Conservation (phyloP, 768 basidiomycete genomes). For the Boletellus ananiceps region DNA sequence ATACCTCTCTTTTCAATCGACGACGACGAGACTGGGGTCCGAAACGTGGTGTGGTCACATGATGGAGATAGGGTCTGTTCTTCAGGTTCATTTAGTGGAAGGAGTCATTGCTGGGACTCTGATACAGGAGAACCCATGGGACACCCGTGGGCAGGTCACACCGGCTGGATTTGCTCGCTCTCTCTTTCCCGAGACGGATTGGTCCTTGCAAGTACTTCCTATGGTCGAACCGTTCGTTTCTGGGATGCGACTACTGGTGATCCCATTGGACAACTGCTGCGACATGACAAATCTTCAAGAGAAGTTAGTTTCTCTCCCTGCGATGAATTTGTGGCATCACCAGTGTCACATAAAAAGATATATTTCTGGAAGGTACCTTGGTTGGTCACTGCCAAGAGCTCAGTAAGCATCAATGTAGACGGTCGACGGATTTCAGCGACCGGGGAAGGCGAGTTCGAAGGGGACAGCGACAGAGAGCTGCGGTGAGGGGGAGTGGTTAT, state of each 20-base stretch:
- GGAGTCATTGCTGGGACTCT: slow-evolving; percentile 1
- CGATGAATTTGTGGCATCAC: background rate
- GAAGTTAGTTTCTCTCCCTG: background rate
- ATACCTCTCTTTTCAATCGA: background rate
- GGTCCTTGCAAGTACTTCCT: background rate
- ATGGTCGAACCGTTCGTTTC: slow-evolving; percentile 4
- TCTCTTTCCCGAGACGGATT: background rate
- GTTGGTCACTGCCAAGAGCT: background rate
- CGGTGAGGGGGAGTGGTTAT: too few relatives aligned
- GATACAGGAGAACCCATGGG: background rate
- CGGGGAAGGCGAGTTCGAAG: too few relatives aligned
- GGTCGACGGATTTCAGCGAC: too few relatives aligned
- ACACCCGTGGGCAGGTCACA: slow-evolving; percentile 10
- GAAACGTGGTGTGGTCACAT: slow-evolving; percentile 2
- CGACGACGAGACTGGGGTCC: background rate
- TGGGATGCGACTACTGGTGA: background rate
- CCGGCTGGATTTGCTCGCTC: background rate
- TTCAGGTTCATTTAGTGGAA: background rate
- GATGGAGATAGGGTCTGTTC: slow-evolving; percentile 6
- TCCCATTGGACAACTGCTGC: background rate
- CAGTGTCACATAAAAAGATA: background rate
- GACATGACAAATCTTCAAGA: rapidly evolving
- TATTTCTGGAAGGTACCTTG: background rate
- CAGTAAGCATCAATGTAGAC: too few relatives aligned
- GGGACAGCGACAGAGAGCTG: too few relatives aligned